A percentile compares a stretch with the other conserved stretches of the same genome.
These are phyloP conservation scores for Tuber melanosporum DNA, from an alignment of 495 filamentous ascomycete species.

Conservation along the genomic window DNA sequence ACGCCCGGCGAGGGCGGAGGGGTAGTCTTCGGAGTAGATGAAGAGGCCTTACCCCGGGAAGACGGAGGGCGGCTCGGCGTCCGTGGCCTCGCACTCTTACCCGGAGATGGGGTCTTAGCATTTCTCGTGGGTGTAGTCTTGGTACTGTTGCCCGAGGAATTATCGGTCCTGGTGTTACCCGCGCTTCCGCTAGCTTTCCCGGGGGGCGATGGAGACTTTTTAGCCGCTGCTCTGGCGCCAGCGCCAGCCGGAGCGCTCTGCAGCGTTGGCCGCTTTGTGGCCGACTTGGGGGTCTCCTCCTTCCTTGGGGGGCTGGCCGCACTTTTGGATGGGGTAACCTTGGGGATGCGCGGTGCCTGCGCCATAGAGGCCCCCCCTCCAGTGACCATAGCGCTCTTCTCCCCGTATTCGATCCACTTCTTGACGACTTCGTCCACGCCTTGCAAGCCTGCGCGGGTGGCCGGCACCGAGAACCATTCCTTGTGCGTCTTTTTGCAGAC, in stretches of 20 bases:
- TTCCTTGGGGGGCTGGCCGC: neutral
- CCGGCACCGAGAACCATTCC: slow-evolving; percentile 94
- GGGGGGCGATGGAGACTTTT: neutral
- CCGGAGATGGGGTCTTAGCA: neutral
- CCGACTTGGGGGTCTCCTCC: neutral
- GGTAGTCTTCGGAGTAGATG: neutral
- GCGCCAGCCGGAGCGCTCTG: slow-evolving; percentile 6
- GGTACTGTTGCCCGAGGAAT: neutral
- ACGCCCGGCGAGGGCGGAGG: neutral
- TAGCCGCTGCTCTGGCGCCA: neutral
- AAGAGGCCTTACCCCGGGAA: slow-evolving; percentile 7
- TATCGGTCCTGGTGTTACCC: neutral
- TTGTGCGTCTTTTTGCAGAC: slow-evolving; percentile 81
- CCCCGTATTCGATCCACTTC: slow-evolving; percentile 79
- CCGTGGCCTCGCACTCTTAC: neutral
- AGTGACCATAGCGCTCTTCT: slow-evolving; percentile 42
- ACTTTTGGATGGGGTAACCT: slow-evolving; percentile 1
- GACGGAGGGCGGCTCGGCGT: slow-evolving; percentile 16
- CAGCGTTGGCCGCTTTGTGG: slow-evolving; percentile 13
- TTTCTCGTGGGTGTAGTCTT: neutral
- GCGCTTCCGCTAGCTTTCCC: neutral
- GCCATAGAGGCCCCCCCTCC: neutral
- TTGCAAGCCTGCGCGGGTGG: slow-evolving; percentile 60
- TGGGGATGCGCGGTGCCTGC: slow-evolving; percentile 4
- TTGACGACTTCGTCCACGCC: slow-evolving; percentile 77